Conservation (phyloP, 768 basidiomycete genomes). For the Leccinum truebloodii region DNA sequence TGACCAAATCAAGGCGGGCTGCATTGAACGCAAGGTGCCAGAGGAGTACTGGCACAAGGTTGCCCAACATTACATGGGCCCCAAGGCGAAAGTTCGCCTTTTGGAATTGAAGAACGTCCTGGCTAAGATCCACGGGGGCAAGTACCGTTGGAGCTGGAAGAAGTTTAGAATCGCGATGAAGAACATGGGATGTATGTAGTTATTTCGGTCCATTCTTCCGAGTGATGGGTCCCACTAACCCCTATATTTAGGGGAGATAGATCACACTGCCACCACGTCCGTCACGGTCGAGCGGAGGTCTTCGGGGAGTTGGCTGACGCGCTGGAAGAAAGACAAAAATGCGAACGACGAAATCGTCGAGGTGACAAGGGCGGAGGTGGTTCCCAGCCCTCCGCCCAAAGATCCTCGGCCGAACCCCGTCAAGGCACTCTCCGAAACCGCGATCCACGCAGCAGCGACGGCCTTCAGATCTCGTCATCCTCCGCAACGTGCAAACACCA, state of each 20-base stretch:
- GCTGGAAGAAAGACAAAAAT: slow-evolving; percentile 42
- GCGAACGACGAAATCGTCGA: slow-evolving; percentile 39
- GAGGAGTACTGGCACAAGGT: slow-evolving; percentile 84
- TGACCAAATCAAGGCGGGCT: slow-evolving; percentile 69
- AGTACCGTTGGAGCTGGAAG: slow-evolving; percentile 84
- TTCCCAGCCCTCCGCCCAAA: slow-evolving; percentile 30
- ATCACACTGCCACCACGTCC: slow-evolving; percentile 55
- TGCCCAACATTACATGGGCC: slow-evolving; percentile 74
- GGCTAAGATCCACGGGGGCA: slow-evolving; percentile 71
- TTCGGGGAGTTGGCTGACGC: slow-evolving; percentile 51
- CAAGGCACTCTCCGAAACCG: slow-evolving; percentile 36
- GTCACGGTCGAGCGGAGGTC: slow-evolving; percentile 56
- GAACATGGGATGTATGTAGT: slow-evolving; percentile 76
- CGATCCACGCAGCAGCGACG: slow-evolving; percentile 30
- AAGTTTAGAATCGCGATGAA: slow-evolving; percentile 76
- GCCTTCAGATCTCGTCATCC: slow-evolving; percentile 29
- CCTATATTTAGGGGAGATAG: slow-evolving; percentile 60
- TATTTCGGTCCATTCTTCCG: not conserved
- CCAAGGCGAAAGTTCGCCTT: slow-evolving; percentile 64
- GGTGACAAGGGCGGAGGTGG: slow-evolving; percentile 24
- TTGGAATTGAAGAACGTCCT: slow-evolving; percentile 73
- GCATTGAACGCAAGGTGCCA: slow-evolving; percentile 66
- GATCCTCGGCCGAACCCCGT: slow-evolving; percentile 35
- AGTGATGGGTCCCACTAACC: slow-evolving; percentile 4
- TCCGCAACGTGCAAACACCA: slow-evolving; percentile 33